phyloP scores from a whole-genome alignment of 768 basidiomycete genomes.

The Tulasnella sp. region DNA sequence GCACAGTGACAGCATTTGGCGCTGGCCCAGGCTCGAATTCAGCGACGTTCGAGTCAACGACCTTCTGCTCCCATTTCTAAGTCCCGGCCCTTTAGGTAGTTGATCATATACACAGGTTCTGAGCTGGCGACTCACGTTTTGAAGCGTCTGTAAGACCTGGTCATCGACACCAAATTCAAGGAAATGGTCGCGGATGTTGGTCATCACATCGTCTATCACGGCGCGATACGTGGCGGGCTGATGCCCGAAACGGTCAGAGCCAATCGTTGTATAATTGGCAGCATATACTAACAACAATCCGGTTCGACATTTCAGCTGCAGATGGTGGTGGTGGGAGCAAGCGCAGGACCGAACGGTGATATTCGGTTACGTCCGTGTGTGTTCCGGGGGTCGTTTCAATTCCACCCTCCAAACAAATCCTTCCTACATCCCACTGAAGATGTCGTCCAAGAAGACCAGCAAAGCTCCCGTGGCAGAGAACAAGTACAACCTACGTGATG shows the following conservation, averaged over 20 bases:
- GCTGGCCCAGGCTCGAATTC: constrained; percentile 62
- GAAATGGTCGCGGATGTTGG: constrained; percentile 81
- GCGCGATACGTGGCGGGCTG: constrained; percentile 85
- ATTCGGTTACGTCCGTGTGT: not conserved
- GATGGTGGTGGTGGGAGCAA: constrained; percentile 2
- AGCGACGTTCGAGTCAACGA: constrained; percentile 88
- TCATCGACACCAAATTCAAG: constrained; percentile 93
- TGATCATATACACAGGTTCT: not conserved
- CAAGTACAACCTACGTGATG: constrained; percentile 62
- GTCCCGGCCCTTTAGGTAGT: constrained; percentile 3
- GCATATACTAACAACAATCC: constrained; percentile 89
- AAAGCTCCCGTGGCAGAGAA: constrained; percentile 21
- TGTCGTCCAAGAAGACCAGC: constrained; percentile 19
- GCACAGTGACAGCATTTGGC: constrained; percentile 36
- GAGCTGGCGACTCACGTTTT: constrained; percentile 54
- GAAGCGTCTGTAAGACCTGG: constrained; percentile 78
- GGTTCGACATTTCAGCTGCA: constrained; percentile 69
- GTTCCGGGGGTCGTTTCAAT: constrained; percentile 2
- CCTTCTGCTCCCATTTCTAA: constrained; percentile 94
- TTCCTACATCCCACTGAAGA: not conserved
- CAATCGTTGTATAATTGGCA: constrained; percentile 30
- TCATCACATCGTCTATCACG: constrained; percentile 95
- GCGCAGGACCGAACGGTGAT: constrained; percentile 3
- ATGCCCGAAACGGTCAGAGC: constrained; percentile 46
- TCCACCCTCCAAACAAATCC: constrained; percentile 4